phyloP scores from a whole-genome alignment of 129 eudicot species.

The Saussurea involucrata region DNA sequence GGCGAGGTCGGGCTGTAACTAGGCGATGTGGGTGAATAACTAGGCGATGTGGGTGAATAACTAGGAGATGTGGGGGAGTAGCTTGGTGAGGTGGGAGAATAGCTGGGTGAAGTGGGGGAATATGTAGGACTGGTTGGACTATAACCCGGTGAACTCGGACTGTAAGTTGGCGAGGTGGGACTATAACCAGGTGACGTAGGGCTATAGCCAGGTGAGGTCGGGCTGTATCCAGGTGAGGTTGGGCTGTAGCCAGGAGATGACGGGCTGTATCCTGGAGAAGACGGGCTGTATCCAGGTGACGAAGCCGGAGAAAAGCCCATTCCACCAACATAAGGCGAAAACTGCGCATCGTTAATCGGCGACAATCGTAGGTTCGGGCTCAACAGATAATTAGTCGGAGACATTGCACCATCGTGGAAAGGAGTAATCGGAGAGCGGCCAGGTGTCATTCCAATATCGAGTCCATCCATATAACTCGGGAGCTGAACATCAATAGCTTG shows the following conservation, averaged over 20 bases:
- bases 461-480: constrained; percentile 94
- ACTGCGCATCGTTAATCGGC: constrained; percentile 75
- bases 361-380: constrained; percentile 84
- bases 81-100: constrained; percentile 65
- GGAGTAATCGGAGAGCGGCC: constrained; percentile 92
- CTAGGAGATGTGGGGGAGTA: constrained; percentile 63
- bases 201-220: constrained; percentile 73
- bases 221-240: constrained; percentile 75
- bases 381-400: constrained; percentile 73
- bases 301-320: constrained; percentile 93
- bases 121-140: constrained; percentile 81
- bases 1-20: constrained; percentile 89
- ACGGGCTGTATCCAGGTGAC: constrained; percentile 80
- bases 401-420: constrained; percentile 80
- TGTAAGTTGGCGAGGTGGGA: constrained; percentile 87
- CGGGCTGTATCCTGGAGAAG: constrained; percentile 80
- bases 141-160: constrained; percentile 83
- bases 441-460: constrained; percentile 93
- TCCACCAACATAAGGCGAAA: constrained; percentile 87
- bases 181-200: constrained; percentile 78
- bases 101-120: constrained; percentile 85
- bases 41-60: constrained; percentile 66
- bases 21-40: constrained; percentile 74
- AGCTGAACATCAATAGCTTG: constrained; percentile 92
- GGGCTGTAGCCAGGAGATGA: constrained; percentile 88